Conservation (phyloP, 2,329 filamentous ascomycete genomes). For the Zasmidium cellare region DNA sequence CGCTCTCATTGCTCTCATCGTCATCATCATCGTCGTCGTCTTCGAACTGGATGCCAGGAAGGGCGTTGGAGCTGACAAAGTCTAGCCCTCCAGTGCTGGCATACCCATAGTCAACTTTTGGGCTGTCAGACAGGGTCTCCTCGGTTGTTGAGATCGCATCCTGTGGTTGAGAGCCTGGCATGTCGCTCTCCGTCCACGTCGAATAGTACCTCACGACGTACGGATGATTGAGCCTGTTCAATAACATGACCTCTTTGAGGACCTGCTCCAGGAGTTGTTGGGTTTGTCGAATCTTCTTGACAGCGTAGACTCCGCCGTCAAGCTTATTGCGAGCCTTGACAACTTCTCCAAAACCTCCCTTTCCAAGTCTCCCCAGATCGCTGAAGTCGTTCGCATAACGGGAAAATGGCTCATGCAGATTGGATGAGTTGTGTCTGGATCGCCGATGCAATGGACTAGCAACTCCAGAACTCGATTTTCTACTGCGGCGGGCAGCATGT, state of each 20-base stretch:
- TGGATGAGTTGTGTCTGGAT: conserved; percentile 35
- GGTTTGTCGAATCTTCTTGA: conserved; percentile 90
- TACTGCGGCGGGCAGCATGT: background rate
- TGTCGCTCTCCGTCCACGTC: conserved; percentile 84
- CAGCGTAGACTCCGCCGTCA: conserved; percentile 89
- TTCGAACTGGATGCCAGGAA: conserved; percentile 75
- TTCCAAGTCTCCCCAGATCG: conserved; percentile 83
- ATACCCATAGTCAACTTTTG: conserved; percentile 59
- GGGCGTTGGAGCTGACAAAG: conserved; percentile 85
- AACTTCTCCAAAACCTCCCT: conserved; percentile 94
- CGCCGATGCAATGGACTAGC: conserved; percentile 28
- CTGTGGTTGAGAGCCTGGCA: conserved; percentile 22
- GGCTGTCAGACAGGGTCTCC: conserved; percentile 51
- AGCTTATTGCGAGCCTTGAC: conserved; percentile 93
- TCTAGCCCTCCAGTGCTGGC: conserved; percentile 78
- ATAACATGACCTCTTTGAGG: conserved; percentile 78
- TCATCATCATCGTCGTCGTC: conserved; percentile 51
- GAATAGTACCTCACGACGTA: conserved; percentile 88
- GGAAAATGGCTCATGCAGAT: conserved; percentile 48
- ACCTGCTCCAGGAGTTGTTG: conserved; percentile 74
- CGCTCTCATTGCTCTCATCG: conserved; percentile 42
- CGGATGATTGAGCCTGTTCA: conserved; percentile 92
- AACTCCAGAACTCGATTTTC: conserved; percentile 23
- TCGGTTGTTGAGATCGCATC: conserved; percentile 26
- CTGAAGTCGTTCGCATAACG: conserved; percentile 88